Conservation (phyloP, 371 early-diverging fungal species). For the Apophysomyces variabilis region DNA sequence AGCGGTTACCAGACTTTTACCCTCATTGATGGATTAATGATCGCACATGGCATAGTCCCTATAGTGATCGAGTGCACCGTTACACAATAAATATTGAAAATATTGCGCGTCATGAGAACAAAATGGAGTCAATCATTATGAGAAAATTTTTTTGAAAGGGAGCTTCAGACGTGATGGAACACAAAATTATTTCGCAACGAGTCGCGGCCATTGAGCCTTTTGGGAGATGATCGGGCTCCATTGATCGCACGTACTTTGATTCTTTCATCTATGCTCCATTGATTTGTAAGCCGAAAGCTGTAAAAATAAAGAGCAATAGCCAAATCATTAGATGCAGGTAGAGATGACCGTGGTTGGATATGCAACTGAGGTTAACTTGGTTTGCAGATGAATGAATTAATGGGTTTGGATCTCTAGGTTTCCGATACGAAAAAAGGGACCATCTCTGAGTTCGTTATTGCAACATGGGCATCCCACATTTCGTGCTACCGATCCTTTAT, state of each 20-base stretch:
- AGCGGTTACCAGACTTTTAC: no score
- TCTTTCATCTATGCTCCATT: no score
- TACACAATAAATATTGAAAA: not conserved
- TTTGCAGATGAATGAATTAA: not conserved
- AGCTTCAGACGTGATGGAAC: not conserved
- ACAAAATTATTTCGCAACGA: not conserved
- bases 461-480: not conserved
- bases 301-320: no score
- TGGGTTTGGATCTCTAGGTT: no score
- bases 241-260: no score
- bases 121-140: not conserved
- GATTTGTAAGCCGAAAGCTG: no score
- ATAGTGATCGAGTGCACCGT: not conserved
- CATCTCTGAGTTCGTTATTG: conserved; percentile 2
- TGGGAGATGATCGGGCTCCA: no score
- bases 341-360: not conserved
- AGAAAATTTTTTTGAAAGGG: not conserved
- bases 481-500: not conserved
- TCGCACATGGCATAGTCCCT: not conserved
- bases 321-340: no score
- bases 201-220: not conserved
- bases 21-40: not conserved
- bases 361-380: not conserved
- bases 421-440: not conserved
- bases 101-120: not conserved